These are phyloP conservation scores for Mycena latifolia DNA, from an alignment of 768 basidiomycete genomes.

Conservation along the genomic window DNA sequence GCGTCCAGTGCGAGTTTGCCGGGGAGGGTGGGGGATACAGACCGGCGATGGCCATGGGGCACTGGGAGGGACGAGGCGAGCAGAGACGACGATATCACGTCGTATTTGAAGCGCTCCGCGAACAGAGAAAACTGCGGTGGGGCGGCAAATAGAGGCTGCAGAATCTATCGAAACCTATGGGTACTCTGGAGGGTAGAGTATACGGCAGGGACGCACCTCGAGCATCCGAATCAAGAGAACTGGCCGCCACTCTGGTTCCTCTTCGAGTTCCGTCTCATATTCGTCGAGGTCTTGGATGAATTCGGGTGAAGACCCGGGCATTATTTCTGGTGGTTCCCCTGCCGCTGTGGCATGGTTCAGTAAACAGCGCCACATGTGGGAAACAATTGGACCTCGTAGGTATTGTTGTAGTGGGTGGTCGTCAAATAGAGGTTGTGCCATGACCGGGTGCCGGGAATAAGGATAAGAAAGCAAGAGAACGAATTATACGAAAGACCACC, in stretches of 20 bases:
- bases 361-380: background rate
- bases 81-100: slow-evolving; percentile 83
- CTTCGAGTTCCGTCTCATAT: slow-evolving; percentile 42
- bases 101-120: slow-evolving; percentile 87
- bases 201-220: slow-evolving; percentile 51
- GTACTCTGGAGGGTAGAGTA: slow-evolving; percentile 31
- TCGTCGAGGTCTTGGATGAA: slow-evolving; percentile 54
- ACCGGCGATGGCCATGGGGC: slow-evolving; percentile 49
- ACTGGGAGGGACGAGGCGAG: slow-evolving; percentile 69
- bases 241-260: slow-evolving; percentile 49
- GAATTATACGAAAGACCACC: too few relatives aligned
- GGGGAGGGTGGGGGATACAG: slow-evolving; percentile 55
- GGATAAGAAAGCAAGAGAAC: slow-evolving; percentile 33
- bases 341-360: slow-evolving; percentile 55
- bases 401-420: slow-evolving; percentile 84
- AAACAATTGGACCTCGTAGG: slow-evolving; percentile 65
- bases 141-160: slow-evolving; percentile 52
- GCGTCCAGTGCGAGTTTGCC: slow-evolving; percentile 54
- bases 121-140: slow-evolving; percentile 61
- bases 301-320: slow-evolving; percentile 67
- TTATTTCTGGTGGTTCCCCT: slow-evolving; percentile 66
- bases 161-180: slow-evolving; percentile 44
- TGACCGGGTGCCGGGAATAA: slow-evolving; percentile 44
- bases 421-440: slow-evolving; percentile 86
- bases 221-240: slow-evolving; percentile 47